Conservation (phyloP, 306 rosid species). For the Heteromeles arbutifolia region DNA sequence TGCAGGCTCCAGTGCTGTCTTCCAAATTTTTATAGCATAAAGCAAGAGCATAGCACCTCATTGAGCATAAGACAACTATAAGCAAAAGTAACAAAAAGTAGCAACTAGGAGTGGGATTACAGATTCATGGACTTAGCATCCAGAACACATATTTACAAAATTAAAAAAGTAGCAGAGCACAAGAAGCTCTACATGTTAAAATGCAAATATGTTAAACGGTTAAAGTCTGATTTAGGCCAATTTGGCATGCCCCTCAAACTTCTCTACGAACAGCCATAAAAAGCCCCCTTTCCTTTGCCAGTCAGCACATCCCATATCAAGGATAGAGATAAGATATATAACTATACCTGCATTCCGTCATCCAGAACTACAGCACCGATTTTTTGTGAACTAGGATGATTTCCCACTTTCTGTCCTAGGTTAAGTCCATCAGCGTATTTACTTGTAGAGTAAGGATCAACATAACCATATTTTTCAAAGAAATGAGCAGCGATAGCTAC, state of each 20-base stretch:
- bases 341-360: constrained; percentile 88
- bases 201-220: not conserved
- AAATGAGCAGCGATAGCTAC: constrained; percentile 45
- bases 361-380: constrained; percentile 69
- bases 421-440: constrained; percentile 21
- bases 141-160: not conserved
- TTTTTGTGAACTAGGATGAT: constrained; percentile 33
- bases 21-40: constrained; percentile 23
- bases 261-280: not conserved
- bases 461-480: constrained; percentile 55
- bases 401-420: constrained; percentile 15
- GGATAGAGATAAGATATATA: not conserved
- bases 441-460: constrained; percentile 27
- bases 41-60: constrained; percentile 13
- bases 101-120: not conserved
- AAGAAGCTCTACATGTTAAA: not conserved
- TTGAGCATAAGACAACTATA: not conserved
- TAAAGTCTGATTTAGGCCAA: not conserved
- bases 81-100: not conserved
- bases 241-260: not conserved
- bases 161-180: not conserved
- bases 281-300: not conserved
- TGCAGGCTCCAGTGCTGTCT: constrained; percentile 85
- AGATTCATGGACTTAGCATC: not conserved
- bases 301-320: not conserved